Percentiles rank a stretch among this genome's conserved stretches.
Conservation (phyloP, 2,329 filamentous ascomycete species). For the Apiospora kogelbergensis region DNA sequence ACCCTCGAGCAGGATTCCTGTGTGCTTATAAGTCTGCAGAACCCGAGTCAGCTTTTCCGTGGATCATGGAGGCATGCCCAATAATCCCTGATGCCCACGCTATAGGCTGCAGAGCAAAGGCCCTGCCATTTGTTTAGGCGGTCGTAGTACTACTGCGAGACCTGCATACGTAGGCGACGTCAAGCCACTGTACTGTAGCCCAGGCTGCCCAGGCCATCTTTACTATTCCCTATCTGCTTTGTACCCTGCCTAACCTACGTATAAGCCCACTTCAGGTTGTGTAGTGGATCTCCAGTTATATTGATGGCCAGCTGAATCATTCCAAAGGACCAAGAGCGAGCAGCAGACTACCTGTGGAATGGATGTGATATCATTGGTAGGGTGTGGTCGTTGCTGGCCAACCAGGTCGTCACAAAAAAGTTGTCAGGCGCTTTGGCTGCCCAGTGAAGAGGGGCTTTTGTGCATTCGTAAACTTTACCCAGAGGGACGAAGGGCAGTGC, state of each 20-base stretch:
- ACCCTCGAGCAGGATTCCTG: neutral
- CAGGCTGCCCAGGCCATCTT: neutral
- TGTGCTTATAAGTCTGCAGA: neutral
- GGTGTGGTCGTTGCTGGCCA: neutral
- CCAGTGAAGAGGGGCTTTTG: neutral
- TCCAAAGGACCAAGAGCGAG: neutral
- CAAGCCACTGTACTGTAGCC: neutral
- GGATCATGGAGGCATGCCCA: neutral
- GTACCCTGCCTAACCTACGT: neutral
- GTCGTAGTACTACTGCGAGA: slow-evolving; percentile 1
- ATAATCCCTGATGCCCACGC: neutral
- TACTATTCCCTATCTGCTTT: neutral
- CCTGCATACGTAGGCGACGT: slow-evolving; percentile 1
- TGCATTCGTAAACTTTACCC: neutral
- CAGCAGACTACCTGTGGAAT: neutral
- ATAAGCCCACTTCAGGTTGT: neutral
- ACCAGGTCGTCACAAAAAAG: neutral
- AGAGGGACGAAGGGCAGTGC: neutral
- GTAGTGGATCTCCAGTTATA: neutral
- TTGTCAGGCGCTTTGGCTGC: slow-evolving; percentile 1
- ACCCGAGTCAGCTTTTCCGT: neutral
- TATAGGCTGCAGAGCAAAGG: neutral
- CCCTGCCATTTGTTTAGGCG: neutral
- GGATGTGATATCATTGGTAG: neutral
- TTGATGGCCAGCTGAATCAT: neutral